Conservation (phyloP, 768 basidiomycete genomes). For the Leccinum sublutescens region DNA sequence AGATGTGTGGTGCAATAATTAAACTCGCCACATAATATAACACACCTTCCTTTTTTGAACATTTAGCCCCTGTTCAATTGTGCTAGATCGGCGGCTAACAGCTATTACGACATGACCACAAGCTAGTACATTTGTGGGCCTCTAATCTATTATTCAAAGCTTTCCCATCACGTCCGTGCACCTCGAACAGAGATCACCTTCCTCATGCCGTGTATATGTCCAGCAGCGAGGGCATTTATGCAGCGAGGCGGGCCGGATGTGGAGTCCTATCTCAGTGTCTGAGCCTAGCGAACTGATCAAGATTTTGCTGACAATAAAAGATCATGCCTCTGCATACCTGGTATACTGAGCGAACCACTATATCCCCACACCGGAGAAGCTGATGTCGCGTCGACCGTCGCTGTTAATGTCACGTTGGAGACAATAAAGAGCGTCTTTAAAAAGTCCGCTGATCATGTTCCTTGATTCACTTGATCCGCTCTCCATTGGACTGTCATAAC, state of each 20-base stretch:
- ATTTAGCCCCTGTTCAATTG: conserved; percentile 9
- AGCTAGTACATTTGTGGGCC: neutral
- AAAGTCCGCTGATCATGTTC: conserved; percentile 47
- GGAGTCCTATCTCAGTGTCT: conserved; percentile 39
- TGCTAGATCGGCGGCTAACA: neutral
- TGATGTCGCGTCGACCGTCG: conserved; percentile 42
- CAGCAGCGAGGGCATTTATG: conserved; percentile 92
- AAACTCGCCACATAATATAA: neutral
- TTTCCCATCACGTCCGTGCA: conserved; percentile 41
- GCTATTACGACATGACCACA: neutral
- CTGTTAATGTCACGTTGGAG: conserved; percentile 59
- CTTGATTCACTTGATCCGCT: neutral
- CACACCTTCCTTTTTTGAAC: conserved; percentile 10
- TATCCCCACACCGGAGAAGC: conserved; percentile 50
- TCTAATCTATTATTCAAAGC: conserved; percentile 5
- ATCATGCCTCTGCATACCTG: conserved; percentile 40
- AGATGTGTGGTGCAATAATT: conserved; percentile 3
- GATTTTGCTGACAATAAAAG: neutral
- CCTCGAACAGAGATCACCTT: conserved; percentile 60
- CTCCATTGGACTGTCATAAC: neutral
- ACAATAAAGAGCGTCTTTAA: conserved; percentile 80
- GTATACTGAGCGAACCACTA: conserved; percentile 39
- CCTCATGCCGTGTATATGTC: conserved; percentile 59
- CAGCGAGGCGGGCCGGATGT: conserved; percentile 57
- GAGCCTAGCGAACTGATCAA: conserved; percentile 8